These are phyloP conservation scores for Phanerochaete sordida DNA, from an alignment of 768 basidiomycete genomes.

Conservation along the genomic window DNA sequence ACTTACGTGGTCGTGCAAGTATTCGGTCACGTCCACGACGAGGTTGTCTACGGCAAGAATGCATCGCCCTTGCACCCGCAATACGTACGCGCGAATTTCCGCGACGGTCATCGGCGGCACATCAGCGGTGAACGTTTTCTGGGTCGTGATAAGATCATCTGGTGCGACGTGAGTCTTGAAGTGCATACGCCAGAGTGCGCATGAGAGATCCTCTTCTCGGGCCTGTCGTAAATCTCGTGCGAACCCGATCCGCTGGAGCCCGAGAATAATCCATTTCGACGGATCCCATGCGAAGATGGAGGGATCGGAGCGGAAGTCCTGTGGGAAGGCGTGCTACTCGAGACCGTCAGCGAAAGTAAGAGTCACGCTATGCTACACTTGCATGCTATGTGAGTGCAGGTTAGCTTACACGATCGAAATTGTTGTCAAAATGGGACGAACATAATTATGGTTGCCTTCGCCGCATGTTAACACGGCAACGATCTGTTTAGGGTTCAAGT, in stretches of 20 bases:
- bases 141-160: neutral
- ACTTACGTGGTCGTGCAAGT: slow-evolving; percentile 67
- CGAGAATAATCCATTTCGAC: slow-evolving; percentile 71
- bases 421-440: slow-evolving; percentile 31
- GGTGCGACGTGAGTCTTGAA: slow-evolving; percentile 26
- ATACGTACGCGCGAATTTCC: slow-evolving; percentile 34
- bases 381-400: slow-evolving; percentile 38
- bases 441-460: slow-evolving; percentile 79
- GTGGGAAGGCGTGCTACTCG: slow-evolving; percentile 68
- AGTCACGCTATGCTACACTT: slow-evolving; percentile 13
- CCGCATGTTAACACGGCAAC: slow-evolving; percentile 69
- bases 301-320: slow-evolving; percentile 73
- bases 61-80: slow-evolving; percentile 36
- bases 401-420: neutral
- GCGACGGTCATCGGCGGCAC: slow-evolving; percentile 34
- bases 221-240: slow-evolving; percentile 48
- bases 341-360: neutral
- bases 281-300: slow-evolving; percentile 69
- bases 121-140: neutral
- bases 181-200: slow-evolving; percentile 47
- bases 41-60: slow-evolving; percentile 58
- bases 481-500: too few species aligned
- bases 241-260: slow-evolving; percentile 46
- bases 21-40: slow-evolving; percentile 57
- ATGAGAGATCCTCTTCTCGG: slow-evolving; percentile 42